phyloP scores from a whole-genome alignment of 352 stramenopile genomes.

The Phytophthora cactorum region DNA sequence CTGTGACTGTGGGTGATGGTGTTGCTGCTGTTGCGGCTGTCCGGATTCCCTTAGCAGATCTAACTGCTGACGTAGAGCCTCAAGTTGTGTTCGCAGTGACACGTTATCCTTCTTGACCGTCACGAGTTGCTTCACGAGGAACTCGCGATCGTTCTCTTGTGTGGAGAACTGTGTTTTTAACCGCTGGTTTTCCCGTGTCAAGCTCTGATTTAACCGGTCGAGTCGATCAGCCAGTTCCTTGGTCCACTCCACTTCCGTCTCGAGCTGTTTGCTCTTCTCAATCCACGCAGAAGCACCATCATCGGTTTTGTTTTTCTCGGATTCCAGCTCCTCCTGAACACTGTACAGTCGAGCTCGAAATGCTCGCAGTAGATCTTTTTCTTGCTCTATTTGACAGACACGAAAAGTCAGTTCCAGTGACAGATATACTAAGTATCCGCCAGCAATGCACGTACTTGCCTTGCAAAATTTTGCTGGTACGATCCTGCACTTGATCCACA shows the following conservation, averaged over 20 bases:
- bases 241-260: constrained; percentile 90
- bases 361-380: constrained; percentile 90
- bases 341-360: constrained; percentile 93
- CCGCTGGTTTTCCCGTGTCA: constrained; percentile 87
- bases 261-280: constrained; percentile 90
- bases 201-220: constrained; percentile 90
- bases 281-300: constrained; percentile 92
- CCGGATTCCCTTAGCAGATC: constrained; percentile 50
- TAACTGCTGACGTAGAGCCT: constrained; percentile 59
- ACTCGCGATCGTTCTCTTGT: constrained; percentile 94
- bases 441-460: constrained; percentile 36
- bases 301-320: constrained; percentile 91
- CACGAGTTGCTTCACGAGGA: constrained; percentile 93
- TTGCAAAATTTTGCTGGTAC: constrained; percentile 91
- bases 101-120: constrained; percentile 93
- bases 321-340: constrained; percentile 93
- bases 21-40: constrained; percentile 38
- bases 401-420: background rate
- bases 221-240: constrained; percentile 91
- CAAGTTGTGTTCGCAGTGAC: constrained; percentile 66
- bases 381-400: constrained; percentile 63
- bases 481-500: constrained; percentile 91
- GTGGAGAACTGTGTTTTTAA: constrained; percentile 92
- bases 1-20: constrained; percentile 29
- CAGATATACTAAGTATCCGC: background rate